Evolutionary conservation across 2,329 filamentous ascomycete species (phyloP).

Genomic region (Pezicula radicicola): DNA sequence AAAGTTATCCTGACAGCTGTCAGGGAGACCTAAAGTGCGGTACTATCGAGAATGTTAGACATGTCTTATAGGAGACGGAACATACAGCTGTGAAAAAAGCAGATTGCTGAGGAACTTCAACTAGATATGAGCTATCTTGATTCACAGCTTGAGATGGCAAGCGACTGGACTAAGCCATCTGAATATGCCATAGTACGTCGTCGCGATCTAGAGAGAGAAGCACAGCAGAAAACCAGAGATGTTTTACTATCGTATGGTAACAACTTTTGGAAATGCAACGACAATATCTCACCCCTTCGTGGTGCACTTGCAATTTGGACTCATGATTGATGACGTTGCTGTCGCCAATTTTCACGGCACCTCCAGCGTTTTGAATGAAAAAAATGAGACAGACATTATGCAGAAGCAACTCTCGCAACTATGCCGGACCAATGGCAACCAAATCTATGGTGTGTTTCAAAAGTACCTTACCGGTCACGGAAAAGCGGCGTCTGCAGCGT

Average conservation of each 20-base stretch:
- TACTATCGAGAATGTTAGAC: constrained; percentile 84
- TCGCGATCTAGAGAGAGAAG: too few species aligned
- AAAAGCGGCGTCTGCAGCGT: constrained; percentile 97
- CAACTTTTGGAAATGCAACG: constrained; percentile 97
- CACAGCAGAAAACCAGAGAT: too few species aligned
- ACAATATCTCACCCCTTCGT: constrained; percentile 92
- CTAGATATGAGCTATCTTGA: too few species aligned
- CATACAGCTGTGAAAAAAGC: too few species aligned
- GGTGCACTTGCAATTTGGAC: constrained; percentile 96
- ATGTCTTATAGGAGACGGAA: constrained; percentile 87
- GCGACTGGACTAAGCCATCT: too few species aligned
- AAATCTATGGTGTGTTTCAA: constrained; percentile 95
- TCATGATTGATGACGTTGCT: constrained; percentile 91
- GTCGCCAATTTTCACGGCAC: constrained; percentile 99
- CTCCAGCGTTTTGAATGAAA: constrained; percentile 97
- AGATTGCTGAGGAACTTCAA: too few species aligned
- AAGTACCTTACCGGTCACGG: constrained; percentile 98
- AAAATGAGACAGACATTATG: constrained; percentile 97
- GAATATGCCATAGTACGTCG: too few species aligned
- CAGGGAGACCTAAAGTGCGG: too few species aligned
- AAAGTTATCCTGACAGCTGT: constrained; percentile 96
- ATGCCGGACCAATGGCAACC: constrained; percentile 93
- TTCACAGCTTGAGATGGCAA: too few species aligned
- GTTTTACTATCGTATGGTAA: too few species aligned
- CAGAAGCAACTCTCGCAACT: constrained; percentile 95